Percentiles rank a stretch among this genome's conserved stretches.
Conservation (phyloP, 2,329 filamentous ascomycete genomes). For the Xylariaceae sp. region DNA sequence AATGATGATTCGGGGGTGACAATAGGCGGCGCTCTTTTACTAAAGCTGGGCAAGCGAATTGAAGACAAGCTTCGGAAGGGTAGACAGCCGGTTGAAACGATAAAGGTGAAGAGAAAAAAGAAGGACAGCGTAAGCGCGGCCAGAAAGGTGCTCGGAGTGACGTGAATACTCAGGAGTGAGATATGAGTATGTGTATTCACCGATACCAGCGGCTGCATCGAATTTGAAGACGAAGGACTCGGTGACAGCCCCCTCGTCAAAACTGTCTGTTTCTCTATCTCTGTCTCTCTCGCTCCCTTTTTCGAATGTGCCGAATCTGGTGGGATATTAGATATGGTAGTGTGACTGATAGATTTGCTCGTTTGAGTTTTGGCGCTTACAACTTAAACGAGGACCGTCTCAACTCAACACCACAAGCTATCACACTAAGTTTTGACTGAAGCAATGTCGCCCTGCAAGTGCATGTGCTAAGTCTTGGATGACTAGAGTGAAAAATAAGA, state of each 20-base stretch:
- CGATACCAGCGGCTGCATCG: constrained; percentile 65
- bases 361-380: constrained; percentile 3
- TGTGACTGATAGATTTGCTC: background rate
- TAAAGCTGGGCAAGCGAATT: constrained; percentile 18
- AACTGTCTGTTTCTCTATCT: constrained; percentile 8
- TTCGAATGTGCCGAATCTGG: background rate
- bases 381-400: constrained; percentile 2
- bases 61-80: constrained; percentile 47
- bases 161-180: constrained; percentile 64
- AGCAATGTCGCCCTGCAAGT: background rate
- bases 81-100: constrained; percentile 47
- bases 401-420: constrained; percentile 8
- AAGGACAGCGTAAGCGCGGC: constrained; percentile 57
- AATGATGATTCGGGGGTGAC: constrained; percentile 11
- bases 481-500: constrained; percentile 1
- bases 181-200: constrained; percentile 69
- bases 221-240: constrained; percentile 36
- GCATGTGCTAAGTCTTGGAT: constrained; percentile 3
- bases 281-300: background rate
- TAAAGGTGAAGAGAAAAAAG: constrained; percentile 59
- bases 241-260: constrained; percentile 17
- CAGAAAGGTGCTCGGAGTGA: constrained; percentile 65
- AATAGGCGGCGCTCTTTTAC: constrained; percentile 11
- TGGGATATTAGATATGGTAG: background rate
- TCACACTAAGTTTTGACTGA: constrained; percentile 5